phyloP scores from a whole-genome alignment of 1,284 basidiomycete species.

The Moesziomyces antarcticus region DNA sequence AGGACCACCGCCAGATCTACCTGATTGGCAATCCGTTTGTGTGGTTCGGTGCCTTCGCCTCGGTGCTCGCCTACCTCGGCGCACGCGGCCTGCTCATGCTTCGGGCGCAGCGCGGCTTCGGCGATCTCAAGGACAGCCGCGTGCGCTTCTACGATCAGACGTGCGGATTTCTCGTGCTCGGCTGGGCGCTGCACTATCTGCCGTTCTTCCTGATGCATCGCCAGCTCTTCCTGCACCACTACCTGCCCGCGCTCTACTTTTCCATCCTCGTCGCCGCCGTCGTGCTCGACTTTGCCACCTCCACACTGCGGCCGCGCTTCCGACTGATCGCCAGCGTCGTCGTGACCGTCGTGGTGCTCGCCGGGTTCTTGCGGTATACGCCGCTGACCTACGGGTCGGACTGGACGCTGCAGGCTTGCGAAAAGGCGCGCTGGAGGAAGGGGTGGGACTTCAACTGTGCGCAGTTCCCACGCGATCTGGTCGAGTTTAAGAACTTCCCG shows the following conservation, averaged over 20 bases:
- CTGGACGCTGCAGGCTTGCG: conserved; percentile 87
- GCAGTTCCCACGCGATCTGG: conserved; percentile 52
- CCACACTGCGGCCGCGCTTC: conserved; percentile 78
- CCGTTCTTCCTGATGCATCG: conserved; percentile 97
- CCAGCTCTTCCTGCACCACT: conserved; percentile 96
- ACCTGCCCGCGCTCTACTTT: conserved; percentile 95
- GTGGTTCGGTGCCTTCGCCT: conserved; percentile 85
- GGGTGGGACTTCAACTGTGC: conserved; percentile 96
- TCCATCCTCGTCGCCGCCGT: conserved; percentile 82
- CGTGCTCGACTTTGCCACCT: conserved; percentile 87
- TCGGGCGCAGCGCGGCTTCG: conserved; percentile 87
- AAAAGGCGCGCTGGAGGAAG: conserved; percentile 83
- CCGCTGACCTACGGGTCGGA: conserved; percentile 84
- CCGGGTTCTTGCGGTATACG: conserved; percentile 82
- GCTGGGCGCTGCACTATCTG: conserved; percentile 92
- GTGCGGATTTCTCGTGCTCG: conserved; percentile 89
- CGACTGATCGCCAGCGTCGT: conserved; percentile 82
- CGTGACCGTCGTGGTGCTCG: conserved; percentile 78
- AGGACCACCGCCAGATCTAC: conserved; percentile 93
- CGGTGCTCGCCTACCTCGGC: conserved; percentile 77
- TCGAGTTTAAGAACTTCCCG: conserved; percentile 46
- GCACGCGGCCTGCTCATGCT: conserved; percentile 83
- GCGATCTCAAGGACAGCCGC: conserved; percentile 90
- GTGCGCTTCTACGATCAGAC: conserved; percentile 86
- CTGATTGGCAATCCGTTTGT: conserved; percentile 92